Evolutionary conservation across 495 filamentous ascomycete genomes (phyloP).

Genomic region (Umbilicaria muhlenbergii): DNA sequence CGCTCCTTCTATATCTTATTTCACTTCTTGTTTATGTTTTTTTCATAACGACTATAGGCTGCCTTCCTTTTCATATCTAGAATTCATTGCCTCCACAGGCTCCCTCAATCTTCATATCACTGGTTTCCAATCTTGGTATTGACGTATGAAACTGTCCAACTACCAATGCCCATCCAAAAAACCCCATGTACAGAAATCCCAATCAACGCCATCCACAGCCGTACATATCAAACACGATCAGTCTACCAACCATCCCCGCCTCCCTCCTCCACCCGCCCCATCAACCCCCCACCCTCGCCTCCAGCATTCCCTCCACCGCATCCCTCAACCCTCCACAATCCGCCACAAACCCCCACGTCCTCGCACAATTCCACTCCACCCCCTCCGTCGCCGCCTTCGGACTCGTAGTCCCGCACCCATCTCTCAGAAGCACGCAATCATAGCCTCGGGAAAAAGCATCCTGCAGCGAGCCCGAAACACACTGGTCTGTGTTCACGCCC

Average conservation of each 20-base stretch:
- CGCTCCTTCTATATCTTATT: no score
- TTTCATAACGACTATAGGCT: no score
- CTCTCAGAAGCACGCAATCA: constrained; percentile 38
- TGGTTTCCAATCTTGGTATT: no score
- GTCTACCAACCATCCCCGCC: constrained; percentile 14
- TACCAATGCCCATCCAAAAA: no score
- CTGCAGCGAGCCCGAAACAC: constrained; percentile 35
- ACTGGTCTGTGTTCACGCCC: constrained; percentile 46
- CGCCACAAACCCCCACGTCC: constrained; percentile 25
- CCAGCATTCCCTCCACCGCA: constrained; percentile 31
- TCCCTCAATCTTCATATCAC: no score
- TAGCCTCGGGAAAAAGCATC: constrained; percentile 38
- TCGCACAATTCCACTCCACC: constrained; percentile 26
- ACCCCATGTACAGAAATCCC: no score
- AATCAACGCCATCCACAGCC: no score
- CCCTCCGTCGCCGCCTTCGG: constrained; percentile 23
- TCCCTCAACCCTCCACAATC: constrained; percentile 23
- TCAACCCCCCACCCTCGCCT: constrained; percentile 29
- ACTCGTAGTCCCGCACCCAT: constrained; percentile 35
- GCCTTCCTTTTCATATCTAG: no score
- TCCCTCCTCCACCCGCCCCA: constrained; percentile 24
- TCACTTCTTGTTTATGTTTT: no score
- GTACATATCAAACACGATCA: no score
- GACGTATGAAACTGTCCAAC: no score
- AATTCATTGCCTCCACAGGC: no score